A percentile compares a stretch with the other conserved stretches of the same genome.
Evolutionary conservation across 2,329 filamentous ascomycete species (phyloP).

Genomic region (Hymenoscyphus occultus): DNA sequence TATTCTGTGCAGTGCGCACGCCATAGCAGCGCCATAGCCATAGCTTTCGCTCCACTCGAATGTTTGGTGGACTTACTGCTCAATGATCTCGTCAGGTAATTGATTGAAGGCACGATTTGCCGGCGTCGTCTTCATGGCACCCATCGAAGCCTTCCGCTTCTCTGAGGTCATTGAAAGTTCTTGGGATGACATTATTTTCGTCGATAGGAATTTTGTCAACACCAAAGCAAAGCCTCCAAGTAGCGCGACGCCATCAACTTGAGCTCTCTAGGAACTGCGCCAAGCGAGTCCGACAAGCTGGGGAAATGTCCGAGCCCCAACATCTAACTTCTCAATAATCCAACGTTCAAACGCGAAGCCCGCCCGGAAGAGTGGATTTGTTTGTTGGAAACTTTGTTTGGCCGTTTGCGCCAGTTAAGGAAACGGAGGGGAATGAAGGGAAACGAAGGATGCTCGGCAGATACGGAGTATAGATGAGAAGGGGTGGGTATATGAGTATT

Average conservation of each 20-base stretch:
- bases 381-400: too few relatives aligned
- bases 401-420: too few relatives aligned
- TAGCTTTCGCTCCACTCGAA: constrained; percentile 11
- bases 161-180: background rate
- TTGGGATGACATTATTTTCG: background rate
- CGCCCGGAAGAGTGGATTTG: background rate
- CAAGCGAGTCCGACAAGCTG: background rate
- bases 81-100: constrained; percentile 66
- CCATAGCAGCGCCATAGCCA: background rate
- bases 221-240: background rate
- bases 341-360: background rate
- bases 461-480: too few relatives aligned
- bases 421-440: too few relatives aligned
- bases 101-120: background rate
- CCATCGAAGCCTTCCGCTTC: background rate
- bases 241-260: background rate
- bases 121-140: background rate
- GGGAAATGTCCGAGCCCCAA: background rate
- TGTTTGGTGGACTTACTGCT: constrained; percentile 53
- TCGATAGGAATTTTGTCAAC: background rate
- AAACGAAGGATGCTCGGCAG: too few relatives aligned
- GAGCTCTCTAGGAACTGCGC: background rate
- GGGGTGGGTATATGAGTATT: too few relatives aligned
- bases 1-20: too few relatives aligned
- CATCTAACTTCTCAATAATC: too few relatives aligned